Evolutionary conservation across 805 yeast genomes (phyloP), one percentile per base, ranked within the genome.

Genomic region (Schizosaccharomyces cryophilus): DNA sequence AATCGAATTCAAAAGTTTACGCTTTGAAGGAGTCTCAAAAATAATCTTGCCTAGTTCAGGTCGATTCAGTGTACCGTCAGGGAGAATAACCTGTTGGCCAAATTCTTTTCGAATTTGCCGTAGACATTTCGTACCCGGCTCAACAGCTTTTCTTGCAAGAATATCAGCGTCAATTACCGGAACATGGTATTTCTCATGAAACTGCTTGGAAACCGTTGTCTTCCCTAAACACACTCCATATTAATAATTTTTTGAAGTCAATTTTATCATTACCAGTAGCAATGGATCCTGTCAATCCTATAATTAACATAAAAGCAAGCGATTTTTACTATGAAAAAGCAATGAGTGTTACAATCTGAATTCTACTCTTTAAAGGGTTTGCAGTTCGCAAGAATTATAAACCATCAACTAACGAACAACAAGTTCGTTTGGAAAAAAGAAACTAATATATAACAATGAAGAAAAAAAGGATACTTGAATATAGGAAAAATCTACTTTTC

Each of bases 231-330:
- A 21, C 2, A 35, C 15, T 19, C 9, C 7, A 51, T 5, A 45
- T 45, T 19, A 45, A 45, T 45, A n/a, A 3, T 15, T 6, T 15
- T 5, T 45, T 21, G 4, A 19, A n/a, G 11, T 17, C 9, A 2
- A 7, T n/a, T 4, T 19, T 45, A 6, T 24, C 19, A 4, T 21
- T 56, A 56, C 60, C 60, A n/a, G 93, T 78, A 4, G 96, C 95
- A 60, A 93, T 93, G 1, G 96, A 96, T 1, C 99, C 99, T 0
- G 98, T 93, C n/a, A 93, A 77, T 0, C 99, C 99, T 5, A 93
- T 78, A 40, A 93, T 77, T 56, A 93, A 77, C 98, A 93, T 90
- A 19, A 54, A 21, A 31, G 21, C 26, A 19, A n/a, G 9, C 2
- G 26, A 19, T 45, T 6, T 19, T 45, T 45, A 24, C 51, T 11